phyloP scores from a whole-genome alignment of 1,284 basidiomycete species.

The Stereum hirsutum region DNA sequence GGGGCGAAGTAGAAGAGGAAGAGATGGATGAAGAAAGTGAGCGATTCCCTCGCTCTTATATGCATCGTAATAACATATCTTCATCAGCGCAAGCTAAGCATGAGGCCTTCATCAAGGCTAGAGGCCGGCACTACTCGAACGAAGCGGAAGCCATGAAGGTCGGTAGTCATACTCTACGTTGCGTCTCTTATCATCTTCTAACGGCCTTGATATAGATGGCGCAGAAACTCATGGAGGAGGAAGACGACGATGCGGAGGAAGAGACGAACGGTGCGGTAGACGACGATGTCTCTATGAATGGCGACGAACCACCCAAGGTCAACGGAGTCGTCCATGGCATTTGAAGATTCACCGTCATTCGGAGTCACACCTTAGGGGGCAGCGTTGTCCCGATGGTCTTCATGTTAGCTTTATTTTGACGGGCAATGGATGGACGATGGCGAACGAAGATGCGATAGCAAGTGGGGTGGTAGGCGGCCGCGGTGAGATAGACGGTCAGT shows the following conservation, averaged over 20 bases:
- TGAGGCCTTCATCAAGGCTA: constrained; percentile 73
- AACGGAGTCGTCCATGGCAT: constrained; percentile 16
- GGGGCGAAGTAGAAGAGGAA: constrained; percentile 57
- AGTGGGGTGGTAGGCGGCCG: too few relatives aligned
- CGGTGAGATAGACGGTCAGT: too few relatives aligned
- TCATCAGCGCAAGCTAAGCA: constrained; percentile 68
- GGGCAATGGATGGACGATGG: too few relatives aligned
- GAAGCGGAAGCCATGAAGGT: constrained; percentile 92
- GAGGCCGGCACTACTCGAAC: constrained; percentile 83
- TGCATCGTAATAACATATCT: constrained; percentile 4
- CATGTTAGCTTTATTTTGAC: too few relatives aligned
- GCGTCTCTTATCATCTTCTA: constrained; percentile 3
- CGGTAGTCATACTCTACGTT: constrained; percentile 9
- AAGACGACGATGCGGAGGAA: constrained; percentile 45
- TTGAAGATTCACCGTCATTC: neutral
- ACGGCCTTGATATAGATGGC: constrained; percentile 50
- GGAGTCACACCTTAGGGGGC: too few relatives aligned
- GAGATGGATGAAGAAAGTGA: constrained; percentile 83
- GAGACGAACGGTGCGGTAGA: constrained; percentile 10
- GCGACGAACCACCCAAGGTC: constrained; percentile 10
- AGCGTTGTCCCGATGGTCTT: too few relatives aligned
- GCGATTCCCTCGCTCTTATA: constrained; percentile 17
- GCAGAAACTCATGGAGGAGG: constrained; percentile 52
- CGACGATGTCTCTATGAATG: constrained; percentile 17
- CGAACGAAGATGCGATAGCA: too few relatives aligned